Conservation (phyloP, 2,329 filamentous ascomycete species). For the Atkinsonella texensis region DNA sequence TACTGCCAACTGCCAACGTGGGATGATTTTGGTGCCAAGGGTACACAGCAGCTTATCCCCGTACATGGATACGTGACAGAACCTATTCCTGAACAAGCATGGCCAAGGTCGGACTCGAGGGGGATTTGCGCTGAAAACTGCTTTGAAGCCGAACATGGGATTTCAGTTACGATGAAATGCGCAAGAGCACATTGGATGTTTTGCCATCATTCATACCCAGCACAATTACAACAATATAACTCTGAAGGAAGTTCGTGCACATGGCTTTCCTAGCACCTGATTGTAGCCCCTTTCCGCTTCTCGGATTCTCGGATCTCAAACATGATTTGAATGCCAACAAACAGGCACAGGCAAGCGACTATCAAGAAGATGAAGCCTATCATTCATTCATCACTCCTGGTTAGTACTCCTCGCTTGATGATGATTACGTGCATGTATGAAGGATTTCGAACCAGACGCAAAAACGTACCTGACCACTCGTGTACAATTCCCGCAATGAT, state of each 20-base stretch:
- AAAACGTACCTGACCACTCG: conserved; percentile 51
- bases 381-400: background rate
- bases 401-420: conserved; percentile 11
- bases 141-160: too few species aligned
- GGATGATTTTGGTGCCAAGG: background rate
- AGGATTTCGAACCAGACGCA: background rate
- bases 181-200: background rate
- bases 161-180: background rate
- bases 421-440: background rate
- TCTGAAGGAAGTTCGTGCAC: background rate
- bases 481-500: conserved; percentile 65
- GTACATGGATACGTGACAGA: background rate
- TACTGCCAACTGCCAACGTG: too few species aligned
- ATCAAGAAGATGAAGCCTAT: conserved; percentile 61
- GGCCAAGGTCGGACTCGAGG: background rate
- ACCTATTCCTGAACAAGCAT: background rate
- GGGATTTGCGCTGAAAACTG: too few species aligned
- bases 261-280: conserved; percentile 53
- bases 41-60: background rate
- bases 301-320: conserved; percentile 87
- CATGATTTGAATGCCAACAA: conserved; percentile 85
- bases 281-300: conserved; percentile 63
- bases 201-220: background rate
- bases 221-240: background rate
- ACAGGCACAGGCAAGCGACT: conserved; percentile 60